These are phyloP conservation scores for Raffaelea albimanens DNA, from an alignment of 2,329 filamentous ascomycete species.

Conservation along the genomic window DNA sequence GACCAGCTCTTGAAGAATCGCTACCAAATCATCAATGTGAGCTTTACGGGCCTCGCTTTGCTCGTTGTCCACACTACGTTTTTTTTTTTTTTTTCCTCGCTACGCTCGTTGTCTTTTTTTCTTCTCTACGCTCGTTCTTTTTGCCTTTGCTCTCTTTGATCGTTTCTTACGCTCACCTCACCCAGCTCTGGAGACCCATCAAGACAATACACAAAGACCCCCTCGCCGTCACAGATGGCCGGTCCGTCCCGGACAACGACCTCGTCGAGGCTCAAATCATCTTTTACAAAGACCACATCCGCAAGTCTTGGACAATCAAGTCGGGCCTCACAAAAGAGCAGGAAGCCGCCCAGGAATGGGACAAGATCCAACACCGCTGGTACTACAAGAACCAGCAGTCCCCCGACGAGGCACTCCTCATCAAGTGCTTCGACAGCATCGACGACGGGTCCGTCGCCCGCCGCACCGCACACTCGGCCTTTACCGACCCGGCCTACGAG, in stretches of 20 bases:
- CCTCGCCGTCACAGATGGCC: constrained; percentile 28
- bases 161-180: constrained; percentile 14
- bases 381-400: constrained; percentile 39
- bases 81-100: neutral
- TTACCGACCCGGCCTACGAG: constrained; percentile 33
- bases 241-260: constrained; percentile 27
- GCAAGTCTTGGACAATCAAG: constrained; percentile 28
- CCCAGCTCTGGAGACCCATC: constrained; percentile 36
- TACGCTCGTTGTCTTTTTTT: neutral
- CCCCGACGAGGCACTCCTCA: constrained; percentile 41
- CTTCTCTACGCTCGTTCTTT: neutral
- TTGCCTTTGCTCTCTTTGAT: neutral
- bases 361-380: constrained; percentile 29
- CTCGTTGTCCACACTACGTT: too few relatives aligned
- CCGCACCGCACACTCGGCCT: constrained; percentile 43
- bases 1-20: constrained; percentile 9
- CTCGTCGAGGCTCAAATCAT: constrained; percentile 27
- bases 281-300: constrained; percentile 22
- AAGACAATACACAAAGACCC: constrained; percentile 34
- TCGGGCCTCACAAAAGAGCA: constrained; percentile 5
- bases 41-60: neutral
- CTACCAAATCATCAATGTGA: constrained; percentile 15
- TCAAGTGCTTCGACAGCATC: constrained; percentile 45
- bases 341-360: too few relatives aligned
- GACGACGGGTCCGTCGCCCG: constrained; percentile 38